Evolutionary conservation across 2,329 filamentous ascomycete species (phyloP), one percentile per base, ranked within the genome.

Genomic region (Pseudogymnoascus sp.): DNA sequence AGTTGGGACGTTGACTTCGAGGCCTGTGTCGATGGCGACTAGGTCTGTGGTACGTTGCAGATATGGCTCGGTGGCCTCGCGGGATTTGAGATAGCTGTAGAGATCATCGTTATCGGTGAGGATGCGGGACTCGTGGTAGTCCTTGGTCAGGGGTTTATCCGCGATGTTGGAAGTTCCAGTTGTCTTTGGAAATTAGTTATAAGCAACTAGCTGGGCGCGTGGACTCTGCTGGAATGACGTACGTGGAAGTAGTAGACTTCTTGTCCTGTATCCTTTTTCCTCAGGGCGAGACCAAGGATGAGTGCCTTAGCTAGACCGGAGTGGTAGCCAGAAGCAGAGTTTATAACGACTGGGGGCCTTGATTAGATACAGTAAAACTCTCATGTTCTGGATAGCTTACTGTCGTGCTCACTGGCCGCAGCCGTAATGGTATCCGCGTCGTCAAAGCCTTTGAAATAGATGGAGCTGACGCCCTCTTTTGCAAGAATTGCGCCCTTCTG

Each of bases 61-160:
- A 60, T 78, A 79, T 0, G 68, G 61, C 18, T 74, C 68, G 0
- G 64, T 35, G 0, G 62, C 66, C 48, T 81, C 73, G 19, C 71
- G 71, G 5, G 64, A 62, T 30, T 70, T 70, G 62, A 76, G 70
- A 58, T 75, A 75, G 6, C 62, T 68, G 61, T 76, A 79, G 18
- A 80, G 69, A 57, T 78, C 71, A 7, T 77, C 73, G 3, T 72
- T 67, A 64, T 79, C 77, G 41, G 74, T 73, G 61, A 78, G 74
- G 38, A 70, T 64, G 10, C 70, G 69, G 1, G 65, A 61, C 55
- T 74, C 70, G 9, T 67, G 55, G 30, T 67, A 69, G 0, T 61
- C 56, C 18, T 68, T 65, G 0, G 72, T 71, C 18, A 77, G 66
- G 0, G 76, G 74, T 30, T 68, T 69, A 62, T 78, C 77, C 2